phyloP scores from a whole-genome alignment of 371 early-diverging fungal genomes.

The Mucor circinelloides region DNA sequence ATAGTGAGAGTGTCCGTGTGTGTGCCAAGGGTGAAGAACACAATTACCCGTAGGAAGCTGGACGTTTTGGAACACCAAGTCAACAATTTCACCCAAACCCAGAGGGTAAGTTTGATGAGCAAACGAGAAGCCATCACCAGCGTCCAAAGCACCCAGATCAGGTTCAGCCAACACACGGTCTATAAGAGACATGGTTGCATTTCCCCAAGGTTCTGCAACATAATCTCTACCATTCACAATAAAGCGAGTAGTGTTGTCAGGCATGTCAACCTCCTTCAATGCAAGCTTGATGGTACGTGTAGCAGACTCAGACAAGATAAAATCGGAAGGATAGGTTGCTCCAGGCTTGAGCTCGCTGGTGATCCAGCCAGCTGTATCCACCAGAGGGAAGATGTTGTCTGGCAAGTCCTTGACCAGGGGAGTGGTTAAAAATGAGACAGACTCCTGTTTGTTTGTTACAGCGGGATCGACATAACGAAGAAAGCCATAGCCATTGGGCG shows the following conservation, averaged over 20 bases:
- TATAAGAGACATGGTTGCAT: conserved; percentile 3
- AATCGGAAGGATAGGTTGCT: background rate
- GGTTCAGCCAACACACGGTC: background rate
- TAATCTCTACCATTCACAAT: conserved; percentile 18
- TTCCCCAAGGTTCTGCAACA: conserved; percentile 15
- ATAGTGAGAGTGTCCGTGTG: conserved; percentile 45
- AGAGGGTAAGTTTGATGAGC: conserved; percentile 33
- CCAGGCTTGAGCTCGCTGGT: background rate
- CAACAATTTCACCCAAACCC: conserved; percentile 25
- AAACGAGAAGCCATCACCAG: conserved; percentile 23
- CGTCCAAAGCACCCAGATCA: background rate
- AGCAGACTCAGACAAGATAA: conserved; percentile 6
- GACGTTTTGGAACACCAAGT: conserved; percentile 40
- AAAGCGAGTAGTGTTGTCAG: conserved; percentile 27
- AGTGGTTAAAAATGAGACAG: background rate
- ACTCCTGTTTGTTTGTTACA: background rate
- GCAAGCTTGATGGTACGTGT: conserved; percentile 25
- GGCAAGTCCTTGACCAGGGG: conserved; percentile 7
- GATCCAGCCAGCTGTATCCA: conserved; percentile 11
- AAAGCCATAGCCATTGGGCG: conserved; percentile 20
- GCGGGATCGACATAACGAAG: conserved; percentile 9
- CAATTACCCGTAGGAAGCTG: conserved; percentile 15
- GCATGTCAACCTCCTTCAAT: background rate
- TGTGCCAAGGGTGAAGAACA: conserved; percentile 46
- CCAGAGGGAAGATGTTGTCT: background rate